phyloP scores from a whole-genome alignment of 768 basidiomycete genomes.

The Pulveroboletus sp. region DNA sequence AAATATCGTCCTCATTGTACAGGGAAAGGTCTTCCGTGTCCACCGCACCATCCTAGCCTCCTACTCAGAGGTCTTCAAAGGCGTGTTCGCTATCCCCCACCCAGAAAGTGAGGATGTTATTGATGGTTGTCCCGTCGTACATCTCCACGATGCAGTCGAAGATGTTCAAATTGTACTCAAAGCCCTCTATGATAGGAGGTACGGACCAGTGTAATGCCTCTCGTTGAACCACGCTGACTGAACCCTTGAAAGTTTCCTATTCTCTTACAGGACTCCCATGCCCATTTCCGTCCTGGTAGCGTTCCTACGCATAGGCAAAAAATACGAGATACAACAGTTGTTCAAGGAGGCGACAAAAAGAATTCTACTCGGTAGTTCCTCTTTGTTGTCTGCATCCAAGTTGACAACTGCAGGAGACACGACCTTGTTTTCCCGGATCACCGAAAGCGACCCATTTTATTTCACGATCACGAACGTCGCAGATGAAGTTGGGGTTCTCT shows the following conservation, averaged over 20 bases:
- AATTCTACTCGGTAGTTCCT: neutral
- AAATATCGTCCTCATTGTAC: no score
- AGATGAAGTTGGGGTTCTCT: slow-evolving; percentile 9
- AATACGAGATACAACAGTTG: slow-evolving; percentile 11
- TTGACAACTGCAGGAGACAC: neutral
- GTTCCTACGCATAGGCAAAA: slow-evolving; percentile 15
- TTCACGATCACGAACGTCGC: slow-evolving; percentile 16
- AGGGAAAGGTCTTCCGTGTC: no score
- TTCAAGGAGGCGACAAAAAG: slow-evolving; percentile 9
- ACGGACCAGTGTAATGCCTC: no score
- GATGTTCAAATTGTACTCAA: no score
- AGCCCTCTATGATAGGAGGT: no score
- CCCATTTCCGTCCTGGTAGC: slow-evolving; percentile 5
- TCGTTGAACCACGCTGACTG: neutral
- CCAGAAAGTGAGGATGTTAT: no score
- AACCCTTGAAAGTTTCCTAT: slow-evolving; percentile 3
- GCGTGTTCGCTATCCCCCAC: no score
- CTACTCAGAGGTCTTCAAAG: no score
- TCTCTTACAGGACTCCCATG: slow-evolving; percentile 6
- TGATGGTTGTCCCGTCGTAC: no score
- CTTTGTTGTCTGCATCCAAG: neutral
- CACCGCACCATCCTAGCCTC: no score
- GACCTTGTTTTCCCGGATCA: slow-evolving; percentile 5
- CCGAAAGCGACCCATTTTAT: slow-evolving; percentile 7
- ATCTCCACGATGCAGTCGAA: no score